Conservation (phyloP, 192 early-diverging fungal genomes). For the Fimicolochytrium jonesii region DNA sequence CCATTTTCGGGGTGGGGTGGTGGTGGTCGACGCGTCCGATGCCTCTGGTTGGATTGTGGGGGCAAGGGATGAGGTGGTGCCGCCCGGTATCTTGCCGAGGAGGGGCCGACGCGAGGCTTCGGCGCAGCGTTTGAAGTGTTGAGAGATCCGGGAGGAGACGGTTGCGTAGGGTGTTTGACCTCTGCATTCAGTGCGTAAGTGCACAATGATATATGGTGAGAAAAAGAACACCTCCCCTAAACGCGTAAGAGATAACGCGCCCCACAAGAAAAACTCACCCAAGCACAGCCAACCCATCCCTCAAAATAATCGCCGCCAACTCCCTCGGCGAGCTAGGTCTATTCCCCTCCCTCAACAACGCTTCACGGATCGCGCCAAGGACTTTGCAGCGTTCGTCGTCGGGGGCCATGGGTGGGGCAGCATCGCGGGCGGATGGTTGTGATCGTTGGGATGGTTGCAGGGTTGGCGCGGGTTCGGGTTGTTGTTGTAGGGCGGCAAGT, state of each 20-base stretch:
- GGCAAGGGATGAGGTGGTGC: too few species aligned
- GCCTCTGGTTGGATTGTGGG: neutral
- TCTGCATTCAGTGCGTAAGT: constrained; percentile 24
- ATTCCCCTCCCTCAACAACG: constrained; percentile 70
- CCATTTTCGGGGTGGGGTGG: constrained; percentile 17
- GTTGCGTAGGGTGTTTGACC: constrained; percentile 86
- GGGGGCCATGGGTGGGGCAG: too few species aligned
- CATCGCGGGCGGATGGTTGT: too few species aligned
- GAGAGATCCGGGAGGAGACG: constrained; percentile 83
- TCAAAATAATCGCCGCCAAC: constrained; percentile 72
- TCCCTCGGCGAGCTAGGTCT: constrained; percentile 77
- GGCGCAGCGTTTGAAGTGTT: constrained; percentile 79
- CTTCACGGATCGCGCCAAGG: constrained; percentile 82
- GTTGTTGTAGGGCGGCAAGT: too few species aligned
- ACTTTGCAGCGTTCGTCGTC: constrained; percentile 81
- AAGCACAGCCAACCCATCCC: constrained; percentile 69
- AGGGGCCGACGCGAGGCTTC: constrained; percentile 28
- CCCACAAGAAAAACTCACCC: constrained; percentile 49
- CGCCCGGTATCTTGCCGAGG: constrained; percentile 4
- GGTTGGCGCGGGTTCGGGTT: too few species aligned
- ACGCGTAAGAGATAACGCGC: neutral
- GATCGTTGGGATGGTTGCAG: too few species aligned
- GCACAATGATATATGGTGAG: neutral
- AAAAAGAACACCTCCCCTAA: neutral
- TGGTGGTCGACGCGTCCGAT: neutral